Percentiles rank a stretch among this genome's conserved stretches.
phyloP scores from a whole-genome alignment of 192 early-diverging fungal species.

The Rhizophagus clarus region DNA sequence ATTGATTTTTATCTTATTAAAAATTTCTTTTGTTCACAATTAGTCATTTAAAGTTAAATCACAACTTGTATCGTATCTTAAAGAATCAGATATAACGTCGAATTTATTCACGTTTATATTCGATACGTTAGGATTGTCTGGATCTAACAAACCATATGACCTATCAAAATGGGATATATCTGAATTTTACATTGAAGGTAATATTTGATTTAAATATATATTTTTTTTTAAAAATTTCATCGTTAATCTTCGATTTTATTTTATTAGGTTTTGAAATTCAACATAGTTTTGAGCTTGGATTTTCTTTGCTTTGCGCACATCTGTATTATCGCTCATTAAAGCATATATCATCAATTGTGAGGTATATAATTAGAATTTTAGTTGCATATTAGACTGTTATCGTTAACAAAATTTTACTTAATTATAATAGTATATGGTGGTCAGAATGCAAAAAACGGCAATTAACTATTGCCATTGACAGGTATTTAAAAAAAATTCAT shows the following conservation, averaged over 20 bases:
- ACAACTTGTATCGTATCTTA: constrained; percentile 57
- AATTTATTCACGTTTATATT: constrained; percentile 65
- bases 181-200: constrained; percentile 64
- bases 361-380: constrained; percentile 31
- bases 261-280: constrained; percentile 47
- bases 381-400: neutral
- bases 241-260: neutral
- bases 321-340: constrained; percentile 66
- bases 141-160: constrained; percentile 56
- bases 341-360: constrained; percentile 68
- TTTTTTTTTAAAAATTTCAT: neutral
- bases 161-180: constrained; percentile 68
- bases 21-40: neutral
- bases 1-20: neutral
- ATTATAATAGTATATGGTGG: constrained; percentile 65
- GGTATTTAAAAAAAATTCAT: constrained; percentile 35
- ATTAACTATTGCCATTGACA: constrained; percentile 70
- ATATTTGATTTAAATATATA: constrained; percentile 29
- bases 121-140: constrained; percentile 60
- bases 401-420: neutral
- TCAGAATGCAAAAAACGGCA: constrained; percentile 79
- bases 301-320: constrained; percentile 72
- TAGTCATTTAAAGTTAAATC: constrained; percentile 69
- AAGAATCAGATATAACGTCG: constrained; percentile 50
- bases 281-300: constrained; percentile 48